Evolutionary conservation across 2,329 filamentous ascomycete species (phyloP).

Genomic region (Alternaria novae-zelandiae): DNA sequence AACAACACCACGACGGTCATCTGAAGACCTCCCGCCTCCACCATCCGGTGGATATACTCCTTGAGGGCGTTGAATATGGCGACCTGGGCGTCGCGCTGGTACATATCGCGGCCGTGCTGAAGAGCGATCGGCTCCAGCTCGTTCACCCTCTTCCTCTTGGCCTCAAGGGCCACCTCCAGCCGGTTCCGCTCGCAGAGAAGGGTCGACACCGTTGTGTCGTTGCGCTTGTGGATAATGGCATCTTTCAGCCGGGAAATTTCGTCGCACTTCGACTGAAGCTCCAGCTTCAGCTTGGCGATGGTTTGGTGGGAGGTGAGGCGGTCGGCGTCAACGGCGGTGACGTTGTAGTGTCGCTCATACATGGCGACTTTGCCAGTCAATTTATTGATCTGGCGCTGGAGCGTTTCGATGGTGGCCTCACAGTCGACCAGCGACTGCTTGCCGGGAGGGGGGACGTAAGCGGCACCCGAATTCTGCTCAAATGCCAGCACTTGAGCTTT

Average conservation of each 20-base stretch:
- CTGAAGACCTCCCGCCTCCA: not conserved
- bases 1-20: conserved; percentile 3
- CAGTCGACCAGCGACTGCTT: not conserved
- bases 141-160: not conserved
- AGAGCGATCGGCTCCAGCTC: not conserved
- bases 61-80: not conserved
- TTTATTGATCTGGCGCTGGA: not conserved
- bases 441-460: not conserved
- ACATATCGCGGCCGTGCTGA: not conserved
- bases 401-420: not conserved
- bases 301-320: not conserved
- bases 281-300: not conserved
- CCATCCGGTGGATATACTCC: not conserved
- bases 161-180: not conserved
- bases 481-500: not conserved
- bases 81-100: not conserved
- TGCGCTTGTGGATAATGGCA: not conserved
- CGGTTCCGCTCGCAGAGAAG: not conserved
- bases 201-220: not conserved
- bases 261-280: not conserved
- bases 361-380: not conserved
- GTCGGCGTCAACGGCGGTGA: not conserved
- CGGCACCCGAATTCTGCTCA: not conserved
- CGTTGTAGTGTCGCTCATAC: not conserved
- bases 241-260: not conserved